Percentiles rank a stretch among this genome's conserved stretches.
Conservation (phyloP, 2,329 filamentous ascomycete genomes). For the Stagonosporopsis vannaccii region DNA sequence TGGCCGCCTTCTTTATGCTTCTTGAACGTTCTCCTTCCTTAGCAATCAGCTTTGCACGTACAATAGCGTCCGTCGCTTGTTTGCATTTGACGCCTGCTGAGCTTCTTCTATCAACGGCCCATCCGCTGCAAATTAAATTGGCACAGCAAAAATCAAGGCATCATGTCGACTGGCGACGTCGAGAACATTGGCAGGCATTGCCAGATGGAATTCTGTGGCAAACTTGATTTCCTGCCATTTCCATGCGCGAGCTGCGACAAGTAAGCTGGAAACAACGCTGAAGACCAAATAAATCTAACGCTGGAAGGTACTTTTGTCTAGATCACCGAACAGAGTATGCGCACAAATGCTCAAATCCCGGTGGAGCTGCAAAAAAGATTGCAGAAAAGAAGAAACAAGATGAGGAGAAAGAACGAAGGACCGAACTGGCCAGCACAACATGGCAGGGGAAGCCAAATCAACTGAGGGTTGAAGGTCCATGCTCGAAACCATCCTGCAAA, state of each 20-base stretch:
- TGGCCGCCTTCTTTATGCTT: conserved; percentile 6
- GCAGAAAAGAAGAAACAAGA: background rate
- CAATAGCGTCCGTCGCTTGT: background rate
- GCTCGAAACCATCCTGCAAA: conserved; percentile 71
- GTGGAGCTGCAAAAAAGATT: conserved; percentile 32
- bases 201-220: conserved; percentile 88
- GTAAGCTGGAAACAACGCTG: conserved; percentile 37
- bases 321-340: conserved; percentile 88
- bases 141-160: conserved; percentile 44
- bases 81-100: too few species aligned
- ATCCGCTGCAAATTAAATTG: background rate
- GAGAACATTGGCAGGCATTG: conserved; percentile 90
- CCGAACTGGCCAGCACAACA: background rate
- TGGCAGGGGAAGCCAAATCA: background rate
- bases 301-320: conserved; percentile 78
- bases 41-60: background rate
- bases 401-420: background rate
- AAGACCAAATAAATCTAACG: background rate
- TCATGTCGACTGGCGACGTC: conserved; percentile 75
- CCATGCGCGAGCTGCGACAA: conserved; percentile 85
- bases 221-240: conserved; percentile 96
- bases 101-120: too few species aligned
- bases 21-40: background rate
- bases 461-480: conserved; percentile 44
- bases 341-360: conserved; percentile 71